Base-by-base conservation (phyloP, 169 alveolate species). In the Ichthyophthirius multifiliis region DNA sequence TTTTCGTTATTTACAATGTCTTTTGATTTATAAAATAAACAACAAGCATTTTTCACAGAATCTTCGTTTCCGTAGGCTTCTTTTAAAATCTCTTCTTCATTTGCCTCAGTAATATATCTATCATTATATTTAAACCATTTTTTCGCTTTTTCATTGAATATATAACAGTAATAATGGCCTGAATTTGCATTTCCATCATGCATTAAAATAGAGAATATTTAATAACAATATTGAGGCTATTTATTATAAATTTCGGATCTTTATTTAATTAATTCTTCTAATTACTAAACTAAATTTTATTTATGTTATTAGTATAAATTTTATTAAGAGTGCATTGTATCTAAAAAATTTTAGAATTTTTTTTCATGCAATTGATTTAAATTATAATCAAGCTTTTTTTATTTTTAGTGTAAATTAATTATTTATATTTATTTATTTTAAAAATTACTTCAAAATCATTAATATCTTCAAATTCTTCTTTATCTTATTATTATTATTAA, bases 101-200 rank as follows among this genome's bases (percentile, higher is more conserved):
- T 27, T 10, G 71, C 71, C 16, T 77, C 32, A 0, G 84, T 77
- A 44, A 77, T 78, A n/a, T 35, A 45, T 43, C 77, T 63, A 43
- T 77, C 84, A 77, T 77, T 77, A 13, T 46, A 77, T 65, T 77
- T 77, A 67, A 43, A 77, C 84, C 84, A 77, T 16, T 39, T 20
- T 7, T 37, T n/a, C 9, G 12, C 20, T 43, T 64, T 39, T 9
- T 73, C 84, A 32, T 77, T 71, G 37, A 16, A 77, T 1, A 77
- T 63, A 44, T 62, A 77, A 46, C 84, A 77, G 20, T 77, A 77
- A 16, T 77, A 77, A 64, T 77, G 84, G 12, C 84, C 84, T 15
- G 78, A 63, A 23, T 18, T 15, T n/a, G n/a, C n/a, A n/a, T n/a
- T n/a, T 37, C 84, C 84, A n/a, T 67, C 63, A n/a, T 77, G 84